These are phyloP conservation scores for Fragilaria radians DNA, from an alignment of 108 stramenopile species.

Conservation along the genomic window DNA sequence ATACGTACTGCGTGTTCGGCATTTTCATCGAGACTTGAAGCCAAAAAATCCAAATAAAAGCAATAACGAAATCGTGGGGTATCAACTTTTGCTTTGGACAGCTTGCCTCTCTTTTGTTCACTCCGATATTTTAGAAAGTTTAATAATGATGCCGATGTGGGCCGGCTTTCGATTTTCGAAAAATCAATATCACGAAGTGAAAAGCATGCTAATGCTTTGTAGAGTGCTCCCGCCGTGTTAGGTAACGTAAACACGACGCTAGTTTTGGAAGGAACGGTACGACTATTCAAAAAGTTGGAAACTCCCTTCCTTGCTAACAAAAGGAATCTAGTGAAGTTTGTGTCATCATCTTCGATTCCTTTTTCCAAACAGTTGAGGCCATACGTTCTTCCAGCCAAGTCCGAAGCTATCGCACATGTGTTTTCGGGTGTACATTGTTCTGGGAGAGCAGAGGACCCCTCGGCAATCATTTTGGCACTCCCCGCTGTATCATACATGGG, in stretches of 20 bases:
- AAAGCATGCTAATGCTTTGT: slow-evolving; percentile 96
- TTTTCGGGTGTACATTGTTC: slow-evolving; percentile 75
- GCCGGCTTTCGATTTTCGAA: slow-evolving; percentile 95
- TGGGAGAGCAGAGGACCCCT: slow-evolving; percentile 48
- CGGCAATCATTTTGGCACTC: slow-evolving; percentile 91
- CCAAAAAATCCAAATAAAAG: slow-evolving; percentile 87
- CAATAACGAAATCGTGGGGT: slow-evolving; percentile 85
- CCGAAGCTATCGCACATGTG: slow-evolving; percentile 91
- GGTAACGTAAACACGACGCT: slow-evolving; percentile 92
- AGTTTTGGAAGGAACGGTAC: slow-evolving; percentile 82
- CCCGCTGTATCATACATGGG: slow-evolving; percentile 96
- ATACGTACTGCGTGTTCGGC: slow-evolving; percentile 59
- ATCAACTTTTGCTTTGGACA: slow-evolving; percentile 24
- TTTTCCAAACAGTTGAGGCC: slow-evolving; percentile 83
- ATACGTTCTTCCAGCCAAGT: slow-evolving; percentile 88
- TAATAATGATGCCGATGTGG: slow-evolving; percentile 78
- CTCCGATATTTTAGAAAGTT: slow-evolving; percentile 78
- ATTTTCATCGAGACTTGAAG: slow-evolving; percentile 54
- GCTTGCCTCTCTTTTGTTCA: slow-evolving; percentile 40
- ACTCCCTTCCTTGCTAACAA: slow-evolving; percentile 81
- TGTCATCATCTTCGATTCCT: slow-evolving; percentile 95
- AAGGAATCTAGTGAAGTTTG: slow-evolving; percentile 96
- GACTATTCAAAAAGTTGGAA: slow-evolving; percentile 39
- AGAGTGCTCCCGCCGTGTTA: slow-evolving; percentile 89
- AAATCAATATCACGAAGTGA: slow-evolving; percentile 92